These are phyloP conservation scores for Boletus rubropictus DNA, from an alignment of 768 basidiomycete species.

Conservation along the genomic window DNA sequence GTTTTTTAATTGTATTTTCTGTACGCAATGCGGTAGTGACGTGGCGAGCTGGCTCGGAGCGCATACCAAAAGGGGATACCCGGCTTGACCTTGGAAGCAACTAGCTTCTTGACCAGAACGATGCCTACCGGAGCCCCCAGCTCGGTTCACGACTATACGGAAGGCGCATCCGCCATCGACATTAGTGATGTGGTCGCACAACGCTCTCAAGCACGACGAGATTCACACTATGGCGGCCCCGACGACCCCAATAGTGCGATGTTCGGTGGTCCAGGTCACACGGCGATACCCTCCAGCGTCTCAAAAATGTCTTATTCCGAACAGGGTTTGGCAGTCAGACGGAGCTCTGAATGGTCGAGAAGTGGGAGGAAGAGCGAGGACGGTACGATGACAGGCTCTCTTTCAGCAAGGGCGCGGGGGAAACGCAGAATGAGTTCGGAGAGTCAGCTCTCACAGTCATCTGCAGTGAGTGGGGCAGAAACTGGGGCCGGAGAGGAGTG, in stretches of 20 bases:
- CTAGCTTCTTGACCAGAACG: not conserved
- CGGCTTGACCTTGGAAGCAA: not conserved
- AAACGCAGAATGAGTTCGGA: conserved; percentile 44
- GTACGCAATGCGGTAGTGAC: not conserved
- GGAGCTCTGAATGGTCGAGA: conserved; percentile 50
- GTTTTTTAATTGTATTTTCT: conserved; percentile 1
- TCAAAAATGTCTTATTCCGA: conserved; percentile 72
- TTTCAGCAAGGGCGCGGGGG: conserved; percentile 24
- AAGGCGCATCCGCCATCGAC: conserved; percentile 75
- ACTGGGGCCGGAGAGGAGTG: conserved; percentile 35
- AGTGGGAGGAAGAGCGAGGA: conserved; percentile 49
- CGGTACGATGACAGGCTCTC: conserved; percentile 22
- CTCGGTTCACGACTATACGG: conserved; percentile 64
- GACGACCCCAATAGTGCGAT: conserved; percentile 59
- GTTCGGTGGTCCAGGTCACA: conserved; percentile 68
- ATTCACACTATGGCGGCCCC: conserved; percentile 53
- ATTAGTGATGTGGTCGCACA: conserved; percentile 58
- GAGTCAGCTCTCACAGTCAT: conserved; percentile 35
- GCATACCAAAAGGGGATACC: conserved; percentile 13
- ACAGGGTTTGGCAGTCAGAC: conserved; percentile 35
- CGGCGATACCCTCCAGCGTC: conserved; percentile 69
- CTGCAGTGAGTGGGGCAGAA: conserved; percentile 35
- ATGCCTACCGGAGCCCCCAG: conserved; percentile 18
- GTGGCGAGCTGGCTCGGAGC: not conserved
- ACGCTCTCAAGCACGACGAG: conserved; percentile 49